Evolutionary conservation across 148 eudicot species (phyloP).

Genomic region (Chenopodium berlandieri): DNA sequence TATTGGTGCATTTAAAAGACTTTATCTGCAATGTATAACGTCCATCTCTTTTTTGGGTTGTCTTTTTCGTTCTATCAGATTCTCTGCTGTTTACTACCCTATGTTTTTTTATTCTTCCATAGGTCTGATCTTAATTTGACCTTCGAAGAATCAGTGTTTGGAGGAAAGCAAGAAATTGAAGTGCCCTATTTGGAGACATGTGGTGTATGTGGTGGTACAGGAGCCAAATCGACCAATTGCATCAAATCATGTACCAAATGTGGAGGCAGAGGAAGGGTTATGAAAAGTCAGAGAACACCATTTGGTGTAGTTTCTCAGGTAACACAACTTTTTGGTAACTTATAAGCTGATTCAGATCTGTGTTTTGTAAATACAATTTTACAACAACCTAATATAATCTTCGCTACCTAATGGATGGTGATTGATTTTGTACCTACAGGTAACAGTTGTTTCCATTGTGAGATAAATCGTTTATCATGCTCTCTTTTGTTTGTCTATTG

Average conservation of each 20-base stretch:
- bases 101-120: conserved; percentile 14
- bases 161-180: conserved; percentile 58
- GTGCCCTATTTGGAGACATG: conserved; percentile 66
- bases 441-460: not conserved
- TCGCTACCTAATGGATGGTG: not conserved
- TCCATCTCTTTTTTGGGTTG: not conserved
- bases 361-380: not conserved
- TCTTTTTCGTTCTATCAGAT: not conserved
- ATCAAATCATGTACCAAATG: conserved; percentile 59
- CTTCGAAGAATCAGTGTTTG: conserved; percentile 89
- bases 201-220: conserved; percentile 72
- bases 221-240: conserved; percentile 65
- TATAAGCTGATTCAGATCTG: not conserved
- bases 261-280: conserved; percentile 79
- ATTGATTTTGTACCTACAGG: not conserved
- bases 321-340: conserved; percentile 10
- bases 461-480: not conserved
- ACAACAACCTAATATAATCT: not conserved
- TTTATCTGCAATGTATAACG: not conserved
- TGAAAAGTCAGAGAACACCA: conserved; percentile 78
- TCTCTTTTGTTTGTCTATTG: not conserved
- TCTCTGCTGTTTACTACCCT: not conserved
- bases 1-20: not conserved
- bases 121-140: conserved; percentile 68
- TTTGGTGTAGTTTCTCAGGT: conserved; percentile 95